phyloP scores from a whole-genome alignment of 1,139 yeast species.

The Protomyces pachydermus region DNA sequence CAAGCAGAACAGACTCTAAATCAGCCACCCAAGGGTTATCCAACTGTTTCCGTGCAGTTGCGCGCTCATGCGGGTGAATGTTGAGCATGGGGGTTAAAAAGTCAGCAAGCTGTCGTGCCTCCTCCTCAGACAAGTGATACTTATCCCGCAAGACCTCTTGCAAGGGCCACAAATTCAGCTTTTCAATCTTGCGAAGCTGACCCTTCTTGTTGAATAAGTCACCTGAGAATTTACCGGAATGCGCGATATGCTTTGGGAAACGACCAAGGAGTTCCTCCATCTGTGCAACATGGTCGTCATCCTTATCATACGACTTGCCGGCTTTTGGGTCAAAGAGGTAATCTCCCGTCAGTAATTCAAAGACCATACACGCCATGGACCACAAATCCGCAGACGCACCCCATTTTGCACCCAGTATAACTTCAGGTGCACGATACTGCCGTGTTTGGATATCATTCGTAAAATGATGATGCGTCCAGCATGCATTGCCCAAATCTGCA shows the following conservation, averaged over 20 bases:
- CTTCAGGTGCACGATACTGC: constrained; percentile 81
- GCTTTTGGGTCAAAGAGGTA: constrained; percentile 75
- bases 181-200: constrained; percentile 54
- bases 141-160: constrained; percentile 63
- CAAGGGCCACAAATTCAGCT: constrained; percentile 65
- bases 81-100: constrained; percentile 70
- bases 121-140: constrained; percentile 56
- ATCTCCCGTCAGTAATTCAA: constrained; percentile 80
- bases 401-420: constrained; percentile 64
- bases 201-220: constrained; percentile 55
- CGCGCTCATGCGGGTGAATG: constrained; percentile 62
- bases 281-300: constrained; percentile 84
- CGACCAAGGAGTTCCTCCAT: constrained; percentile 67
- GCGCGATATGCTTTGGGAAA: constrained; percentile 51
- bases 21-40: constrained; percentile 16
- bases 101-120: constrained; percentile 54
- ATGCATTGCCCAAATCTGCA: constrained; percentile 84
- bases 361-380: constrained; percentile 76
- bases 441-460: constrained; percentile 83
- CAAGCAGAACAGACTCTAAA: background rate
- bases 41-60: constrained; percentile 49
- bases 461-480: constrained; percentile 66
- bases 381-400: constrained; percentile 81
- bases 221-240: constrained; percentile 51
- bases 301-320: constrained; percentile 57